Base-by-base conservation (phyloP, 495 filamentous ascomycete species). In the Aspergillus asperescens region DNA sequence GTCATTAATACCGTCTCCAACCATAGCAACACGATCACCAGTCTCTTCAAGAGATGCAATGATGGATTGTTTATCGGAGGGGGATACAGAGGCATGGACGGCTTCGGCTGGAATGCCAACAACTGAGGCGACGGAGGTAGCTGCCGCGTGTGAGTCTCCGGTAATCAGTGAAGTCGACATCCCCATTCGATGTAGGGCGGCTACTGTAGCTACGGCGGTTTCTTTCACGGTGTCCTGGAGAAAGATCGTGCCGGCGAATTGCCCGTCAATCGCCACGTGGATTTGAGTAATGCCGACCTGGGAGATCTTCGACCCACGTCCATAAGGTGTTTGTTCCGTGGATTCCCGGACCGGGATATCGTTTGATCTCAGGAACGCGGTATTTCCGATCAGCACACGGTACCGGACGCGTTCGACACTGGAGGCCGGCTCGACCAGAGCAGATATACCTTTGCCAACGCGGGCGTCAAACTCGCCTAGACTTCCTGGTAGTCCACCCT, bases 1-100 rank as follows among this genome's bases (percentile, higher is more conserved):
- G 75, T 99, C 93, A 67, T 99, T 99, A 78, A 99, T 96, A 31
- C 93, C 93, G 64, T 99, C 93, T 46, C 93, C 93, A 19, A 97
- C 93, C 93, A 99, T 97, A 58, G 89, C 93, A 19, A 99, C 88
- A 45, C 84, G 74, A 38, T 86, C 78, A 53, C 90, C 89, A 2
- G 67, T 56, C 0, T 73, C 74, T 69, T 96, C 87, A 29, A 96
- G 78, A 38, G 81, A 66, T 15, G 81, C 79, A 65, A 99, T 81
- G 61, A 97, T 94, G 22, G 75, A 72, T 55, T 90, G 89, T 56
- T 99, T 99, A 57, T 93, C 83, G 35, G 87, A 85, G 1, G 93
- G 93, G 6, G 88, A 87, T 27, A 90, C 86, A 13, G 85, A 85
- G 29, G 93, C 89, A 63, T 85, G 83, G 24, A 97, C 84, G 57